Percentiles rank a stretch among this genome's conserved stretches.
Evolutionary conservation across 2,329 filamentous ascomycete species (phyloP).

Genomic region (Penicillium polonicum): DNA sequence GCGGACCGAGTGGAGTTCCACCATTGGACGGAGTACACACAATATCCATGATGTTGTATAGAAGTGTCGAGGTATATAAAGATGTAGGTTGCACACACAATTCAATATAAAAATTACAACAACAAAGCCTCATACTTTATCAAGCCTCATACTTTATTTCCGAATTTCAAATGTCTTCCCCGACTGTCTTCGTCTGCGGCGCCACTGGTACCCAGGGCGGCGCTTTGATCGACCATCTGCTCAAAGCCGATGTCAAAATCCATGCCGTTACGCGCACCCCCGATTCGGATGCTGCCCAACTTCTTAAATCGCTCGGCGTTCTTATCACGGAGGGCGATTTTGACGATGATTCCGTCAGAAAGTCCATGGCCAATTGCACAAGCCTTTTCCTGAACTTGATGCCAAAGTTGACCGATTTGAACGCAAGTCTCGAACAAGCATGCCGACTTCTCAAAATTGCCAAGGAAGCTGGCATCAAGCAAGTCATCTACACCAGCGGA

Average conservation of each 20-base stretch:
- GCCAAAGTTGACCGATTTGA: constrained; percentile 12
- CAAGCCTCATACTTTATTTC: not conserved
- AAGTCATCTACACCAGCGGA: constrained; percentile 32
- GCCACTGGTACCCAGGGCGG: constrained; percentile 36
- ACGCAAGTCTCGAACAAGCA: constrained; percentile 29
- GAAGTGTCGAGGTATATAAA: not conserved
- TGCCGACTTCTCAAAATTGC: constrained; percentile 25
- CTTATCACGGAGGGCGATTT: constrained; percentile 33
- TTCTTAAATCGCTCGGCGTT: constrained; percentile 29
- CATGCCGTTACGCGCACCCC: constrained; percentile 31
- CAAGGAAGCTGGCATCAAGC: constrained; percentile 31
- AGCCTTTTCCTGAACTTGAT: constrained; percentile 31
- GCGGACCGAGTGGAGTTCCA: not conserved
- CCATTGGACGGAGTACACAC: not conserved
- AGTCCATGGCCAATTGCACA: constrained; percentile 30
- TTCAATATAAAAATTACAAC: not conserved
- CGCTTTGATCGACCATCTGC: constrained; percentile 30
- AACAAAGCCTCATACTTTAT: not conserved
- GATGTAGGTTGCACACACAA: not conserved
- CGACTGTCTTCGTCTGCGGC: constrained; percentile 29
- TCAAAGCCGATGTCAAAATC: constrained; percentile 27
- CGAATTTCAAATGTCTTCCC: constrained; percentile 12
- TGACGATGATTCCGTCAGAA: constrained; percentile 28
- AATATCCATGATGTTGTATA: not conserved
- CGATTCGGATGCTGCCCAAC: constrained; percentile 27